Percentiles rank a stretch among this genome's conserved stretches.
Evolutionary conservation across 129 eudicot genomes (phyloP).

Genomic region (Chrysanthemum lavandulifolium): DNA sequence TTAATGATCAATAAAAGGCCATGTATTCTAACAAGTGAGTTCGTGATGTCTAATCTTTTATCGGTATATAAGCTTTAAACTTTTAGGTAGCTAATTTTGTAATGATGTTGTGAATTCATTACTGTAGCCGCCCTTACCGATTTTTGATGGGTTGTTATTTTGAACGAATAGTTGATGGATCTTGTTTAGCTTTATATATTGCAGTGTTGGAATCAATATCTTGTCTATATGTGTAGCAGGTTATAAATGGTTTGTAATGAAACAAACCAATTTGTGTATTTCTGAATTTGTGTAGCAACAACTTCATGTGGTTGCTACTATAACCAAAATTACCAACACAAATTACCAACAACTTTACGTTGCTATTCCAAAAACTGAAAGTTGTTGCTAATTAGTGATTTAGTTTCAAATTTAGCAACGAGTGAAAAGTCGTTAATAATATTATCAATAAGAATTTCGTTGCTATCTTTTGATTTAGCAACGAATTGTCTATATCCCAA

Average conservation of each 20-base stretch:
- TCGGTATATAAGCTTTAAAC: not conserved
- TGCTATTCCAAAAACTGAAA: not conserved
- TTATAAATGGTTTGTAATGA: not conserved
- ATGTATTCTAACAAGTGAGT: not conserved
- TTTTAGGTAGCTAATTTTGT: no score
- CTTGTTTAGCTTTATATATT: not conserved
- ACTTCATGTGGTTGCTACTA: not conserved
- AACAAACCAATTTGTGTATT: no score
- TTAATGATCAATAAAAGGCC: no score
- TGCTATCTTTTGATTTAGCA: no score
- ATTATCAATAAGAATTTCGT: no score
- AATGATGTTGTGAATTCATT: not conserved
- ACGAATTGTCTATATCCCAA: not conserved
- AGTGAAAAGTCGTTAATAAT: no score
- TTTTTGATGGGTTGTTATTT: not conserved
- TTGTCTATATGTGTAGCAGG: not conserved
- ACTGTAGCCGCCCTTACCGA: not conserved
- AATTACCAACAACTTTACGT: not conserved
- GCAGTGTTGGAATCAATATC: not conserved
- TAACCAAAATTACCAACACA: no score
- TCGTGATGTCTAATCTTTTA: not conserved
- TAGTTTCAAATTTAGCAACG: not conserved
- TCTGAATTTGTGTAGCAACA: no score
- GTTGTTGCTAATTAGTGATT: not conserved
- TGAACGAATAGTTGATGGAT: not conserved